Conservation (phyloP, 805 yeast species). For the Zygotorulaspora chibaensis region DNA sequence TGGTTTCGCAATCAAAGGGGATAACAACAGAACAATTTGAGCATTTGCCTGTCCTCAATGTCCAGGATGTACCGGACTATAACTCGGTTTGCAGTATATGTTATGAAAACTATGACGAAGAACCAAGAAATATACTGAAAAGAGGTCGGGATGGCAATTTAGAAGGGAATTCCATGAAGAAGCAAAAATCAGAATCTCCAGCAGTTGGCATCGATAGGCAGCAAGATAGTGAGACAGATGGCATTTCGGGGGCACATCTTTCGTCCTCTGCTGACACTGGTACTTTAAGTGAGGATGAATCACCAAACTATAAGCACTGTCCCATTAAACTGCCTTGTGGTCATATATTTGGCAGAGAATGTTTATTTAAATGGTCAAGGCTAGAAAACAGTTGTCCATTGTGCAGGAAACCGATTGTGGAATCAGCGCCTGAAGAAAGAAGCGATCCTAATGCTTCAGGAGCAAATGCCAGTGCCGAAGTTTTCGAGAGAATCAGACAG, state of each 20-base stretch:
- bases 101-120: constrained; percentile 47
- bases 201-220: constrained; percentile 1
- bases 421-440: constrained; percentile 10
- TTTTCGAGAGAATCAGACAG: constrained; percentile 31
- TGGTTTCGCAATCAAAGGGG: constrained; percentile 48
- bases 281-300: constrained; percentile 13
- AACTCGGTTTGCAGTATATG: constrained; percentile 56
- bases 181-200: constrained; percentile 18
- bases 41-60: constrained; percentile 40
- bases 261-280: not conserved
- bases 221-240: constrained; percentile 7
- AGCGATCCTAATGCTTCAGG: constrained; percentile 4
- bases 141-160: constrained; percentile 26
- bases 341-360: constrained; percentile 82
- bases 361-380: constrained; percentile 80
- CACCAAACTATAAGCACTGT: constrained; percentile 44
- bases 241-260: not conserved
- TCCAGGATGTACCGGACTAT: constrained; percentile 33
- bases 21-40: constrained; percentile 51
- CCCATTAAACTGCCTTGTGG: constrained; percentile 79
- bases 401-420: constrained; percentile 60
- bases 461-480: constrained; percentile 19
- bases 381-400: constrained; percentile 77
- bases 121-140: constrained; percentile 19
- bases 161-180: constrained; percentile 22